phyloP scores from a whole-genome alignment of 225 moss, liverwort and hornwort genomes.

The Pleurozium schreberi region DNA sequence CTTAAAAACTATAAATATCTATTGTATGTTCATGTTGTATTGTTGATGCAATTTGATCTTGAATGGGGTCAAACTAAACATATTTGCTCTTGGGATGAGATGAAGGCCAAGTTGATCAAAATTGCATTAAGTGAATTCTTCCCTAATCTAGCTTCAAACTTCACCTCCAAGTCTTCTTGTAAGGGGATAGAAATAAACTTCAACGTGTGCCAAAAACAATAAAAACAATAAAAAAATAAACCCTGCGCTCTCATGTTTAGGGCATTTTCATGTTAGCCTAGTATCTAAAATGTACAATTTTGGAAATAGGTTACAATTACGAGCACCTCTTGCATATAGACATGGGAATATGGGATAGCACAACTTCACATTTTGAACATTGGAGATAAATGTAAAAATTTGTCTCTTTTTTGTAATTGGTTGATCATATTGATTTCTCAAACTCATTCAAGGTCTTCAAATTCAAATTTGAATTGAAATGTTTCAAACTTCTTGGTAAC shows the following conservation, averaged over 20 bases:
- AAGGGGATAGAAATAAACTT: no score
- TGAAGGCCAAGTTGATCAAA: not conserved
- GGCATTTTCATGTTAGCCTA: no score
- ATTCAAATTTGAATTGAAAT: not conserved
- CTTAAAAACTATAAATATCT: no score
- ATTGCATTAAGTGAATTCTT: no score
- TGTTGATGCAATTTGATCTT: no score
- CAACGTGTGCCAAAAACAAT: not conserved
- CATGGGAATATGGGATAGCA: accelerated
- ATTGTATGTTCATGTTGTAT: no score
- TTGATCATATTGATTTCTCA: not conserved
- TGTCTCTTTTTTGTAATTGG: not conserved
- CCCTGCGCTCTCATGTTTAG: not conserved
- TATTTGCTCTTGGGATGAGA: not conserved
- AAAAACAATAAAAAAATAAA: not conserved
- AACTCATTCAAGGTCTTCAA: not conserved
- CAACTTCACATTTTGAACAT: not conserved
- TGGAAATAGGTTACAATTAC: not conserved
- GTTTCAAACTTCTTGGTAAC: not conserved
- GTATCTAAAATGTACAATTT: accelerated
- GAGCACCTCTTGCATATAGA: not conserved
- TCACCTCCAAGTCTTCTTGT: no score
- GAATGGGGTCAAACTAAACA: not conserved
- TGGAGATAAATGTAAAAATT: not conserved
- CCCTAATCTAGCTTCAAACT: no score